phyloP scores from a whole-genome alignment of 1,284 basidiomycete genomes.

The Tylopilus sp. region DNA sequence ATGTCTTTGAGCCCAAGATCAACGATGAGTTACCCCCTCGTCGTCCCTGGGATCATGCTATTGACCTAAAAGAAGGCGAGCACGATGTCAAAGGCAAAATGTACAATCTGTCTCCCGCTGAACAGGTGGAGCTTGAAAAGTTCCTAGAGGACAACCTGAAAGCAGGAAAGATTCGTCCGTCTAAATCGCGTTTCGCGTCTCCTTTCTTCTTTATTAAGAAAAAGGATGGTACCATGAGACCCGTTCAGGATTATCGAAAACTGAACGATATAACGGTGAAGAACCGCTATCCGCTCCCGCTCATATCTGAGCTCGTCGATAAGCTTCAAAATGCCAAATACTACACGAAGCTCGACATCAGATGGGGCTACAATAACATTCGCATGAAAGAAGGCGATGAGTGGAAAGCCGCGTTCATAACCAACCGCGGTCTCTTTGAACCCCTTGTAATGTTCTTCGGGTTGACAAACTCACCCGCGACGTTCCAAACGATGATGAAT shows the following conservation, averaged over 20 bases:
- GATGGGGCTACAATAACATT: constrained; percentile 13
- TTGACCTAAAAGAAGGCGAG: neutral
- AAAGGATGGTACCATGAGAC: neutral
- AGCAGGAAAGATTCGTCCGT: neutral
- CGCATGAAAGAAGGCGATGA: constrained; percentile 35
- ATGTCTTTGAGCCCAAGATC: too few relatives aligned
- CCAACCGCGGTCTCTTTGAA: constrained; percentile 29
- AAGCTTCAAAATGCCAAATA: constrained; percentile 28
- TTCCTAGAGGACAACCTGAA: neutral
- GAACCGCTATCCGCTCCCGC: constrained; percentile 29
- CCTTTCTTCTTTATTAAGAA: neutral
- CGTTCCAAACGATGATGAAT: constrained; percentile 38
- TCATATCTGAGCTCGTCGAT: constrained; percentile 42
- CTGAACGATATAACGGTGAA: neutral
- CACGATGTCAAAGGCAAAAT: neutral
- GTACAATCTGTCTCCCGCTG: neutral
- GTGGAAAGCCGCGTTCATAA: constrained; percentile 17
- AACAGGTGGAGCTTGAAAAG: neutral
- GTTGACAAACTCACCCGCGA: constrained; percentile 42
- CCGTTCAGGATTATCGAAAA: neutral
- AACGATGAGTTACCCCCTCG: neutral
- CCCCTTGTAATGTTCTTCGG: constrained; percentile 53
- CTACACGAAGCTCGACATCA: constrained; percentile 29
- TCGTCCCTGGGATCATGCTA: neutral
- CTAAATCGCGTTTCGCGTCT: neutral